phyloP scores from a whole-genome alignment of 208 protist genomes.

The Trypanosoma rangeli region DNA sequence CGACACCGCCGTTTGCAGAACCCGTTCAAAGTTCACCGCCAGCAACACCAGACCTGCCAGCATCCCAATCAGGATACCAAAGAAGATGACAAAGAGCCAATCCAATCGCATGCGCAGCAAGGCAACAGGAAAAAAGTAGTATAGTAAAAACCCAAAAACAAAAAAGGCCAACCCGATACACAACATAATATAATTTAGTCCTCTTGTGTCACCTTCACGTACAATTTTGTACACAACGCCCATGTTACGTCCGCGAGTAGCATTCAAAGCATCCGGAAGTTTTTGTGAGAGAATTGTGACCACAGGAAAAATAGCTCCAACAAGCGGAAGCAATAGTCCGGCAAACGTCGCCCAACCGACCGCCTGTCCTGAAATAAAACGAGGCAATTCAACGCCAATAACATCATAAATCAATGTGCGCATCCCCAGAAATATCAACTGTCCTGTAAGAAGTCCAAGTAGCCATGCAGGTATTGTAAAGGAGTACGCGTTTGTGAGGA shows the following conservation, averaged over 20 bases:
- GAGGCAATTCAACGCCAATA: slow-evolving; percentile 36
- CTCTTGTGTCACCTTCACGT: slow-evolving; percentile 30
- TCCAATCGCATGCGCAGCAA: slow-evolving; percentile 84
- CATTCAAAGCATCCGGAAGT: slow-evolving; percentile 87
- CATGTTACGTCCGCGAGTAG: slow-evolving; percentile 53
- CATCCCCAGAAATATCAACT: slow-evolving; percentile 49
- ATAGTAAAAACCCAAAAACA: slow-evolving; percentile 84
- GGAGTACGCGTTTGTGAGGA: slow-evolving; percentile 61
- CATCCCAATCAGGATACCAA: slow-evolving; percentile 89
- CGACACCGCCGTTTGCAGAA: slow-evolving; percentile 49
- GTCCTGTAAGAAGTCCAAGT: slow-evolving; percentile 68
- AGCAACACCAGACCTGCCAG: slow-evolving; percentile 89
- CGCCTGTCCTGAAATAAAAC: slow-evolving; percentile 31
- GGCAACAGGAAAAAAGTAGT: slow-evolving; percentile 92
- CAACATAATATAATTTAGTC: slow-evolving; percentile 43
- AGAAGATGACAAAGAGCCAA: slow-evolving; percentile 95
- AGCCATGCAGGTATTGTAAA: slow-evolving; percentile 85
- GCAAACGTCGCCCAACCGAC: slow-evolving; percentile 70
- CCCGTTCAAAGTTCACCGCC: slow-evolving; percentile 88
- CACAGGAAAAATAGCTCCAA: slow-evolving; percentile 89
- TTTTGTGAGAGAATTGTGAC: slow-evolving; percentile 51
- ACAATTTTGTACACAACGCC: slow-evolving; percentile 77
- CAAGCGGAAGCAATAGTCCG: slow-evolving; percentile 81
- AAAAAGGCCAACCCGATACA: slow-evolving; percentile 55
- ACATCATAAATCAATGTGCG: slow-evolving; percentile 32